Evolutionary conservation across 2,329 filamentous ascomycete genomes (phyloP).

Genomic region (Pseudogymnoascus sp.): DNA sequence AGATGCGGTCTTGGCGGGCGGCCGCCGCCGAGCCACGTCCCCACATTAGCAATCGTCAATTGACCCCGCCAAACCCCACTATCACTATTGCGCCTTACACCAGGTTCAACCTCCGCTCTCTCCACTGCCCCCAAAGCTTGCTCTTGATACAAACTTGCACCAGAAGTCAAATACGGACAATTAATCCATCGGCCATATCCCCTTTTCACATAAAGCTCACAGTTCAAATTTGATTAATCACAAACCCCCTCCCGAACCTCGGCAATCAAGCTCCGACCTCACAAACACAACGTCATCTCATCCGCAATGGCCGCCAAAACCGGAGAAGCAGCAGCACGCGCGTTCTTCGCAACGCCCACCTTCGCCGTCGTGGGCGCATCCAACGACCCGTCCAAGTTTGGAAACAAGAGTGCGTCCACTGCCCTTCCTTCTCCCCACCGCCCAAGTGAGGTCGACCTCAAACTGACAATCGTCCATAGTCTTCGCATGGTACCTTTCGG

Average conservation of each 20-base stretch:
- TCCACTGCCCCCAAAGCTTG: not conserved
- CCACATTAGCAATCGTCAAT: not conserved
- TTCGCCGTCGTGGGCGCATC: conserved; percentile 90
- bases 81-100: not conserved
- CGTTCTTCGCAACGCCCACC: conserved; percentile 70
- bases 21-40: not conserved
- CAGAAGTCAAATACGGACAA: not conserved
- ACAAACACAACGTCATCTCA: not conserved
- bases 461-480: conserved; percentile 42
- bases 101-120: not conserved
- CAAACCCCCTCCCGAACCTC: not conserved
- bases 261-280: not conserved
- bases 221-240: not conserved
- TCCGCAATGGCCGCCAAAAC: not conserved
- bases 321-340: conserved; percentile 47
- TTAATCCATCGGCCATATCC: not conserved
- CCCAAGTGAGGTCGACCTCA: conserved; percentile 10
- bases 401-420: conserved; percentile 62
- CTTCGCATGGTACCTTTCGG: conserved; percentile 78
- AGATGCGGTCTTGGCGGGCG: not conserved
- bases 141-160: not conserved
- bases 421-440: not conserved
- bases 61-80: not conserved
- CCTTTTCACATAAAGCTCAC: not conserved
- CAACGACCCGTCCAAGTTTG: conserved; percentile 76